Conservation (phyloP, 495 filamentous ascomycete genomes). For the Poronia punctata region DNA sequence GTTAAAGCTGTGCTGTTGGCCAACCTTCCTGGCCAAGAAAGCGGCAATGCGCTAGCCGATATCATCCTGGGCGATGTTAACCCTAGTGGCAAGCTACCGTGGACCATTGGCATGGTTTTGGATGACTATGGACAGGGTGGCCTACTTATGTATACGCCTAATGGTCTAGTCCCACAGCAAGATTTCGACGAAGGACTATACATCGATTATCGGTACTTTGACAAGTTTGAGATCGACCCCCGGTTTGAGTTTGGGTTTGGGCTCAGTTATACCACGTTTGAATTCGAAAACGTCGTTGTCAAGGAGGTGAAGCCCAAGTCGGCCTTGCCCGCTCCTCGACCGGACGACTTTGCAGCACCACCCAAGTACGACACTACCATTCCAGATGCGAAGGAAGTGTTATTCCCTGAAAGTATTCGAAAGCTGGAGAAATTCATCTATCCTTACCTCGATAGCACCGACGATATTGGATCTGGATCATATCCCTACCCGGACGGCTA, state of each 20-base stretch:
- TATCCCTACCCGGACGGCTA: conserved; percentile 75
- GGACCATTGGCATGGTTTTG: conserved; percentile 76
- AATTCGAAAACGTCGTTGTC: conserved; percentile 55
- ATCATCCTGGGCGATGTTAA: conserved; percentile 80
- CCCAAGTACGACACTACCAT: conserved; percentile 52
- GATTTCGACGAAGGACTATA: conserved; percentile 78
- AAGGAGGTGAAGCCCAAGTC: conserved; percentile 49
- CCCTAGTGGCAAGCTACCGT: conserved; percentile 81
- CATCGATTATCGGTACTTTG: conserved; percentile 89
- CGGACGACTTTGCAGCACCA: conserved; percentile 48
- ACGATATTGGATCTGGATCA: conserved; percentile 46
- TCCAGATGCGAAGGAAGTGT: conserved; percentile 47
- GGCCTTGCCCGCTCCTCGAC: conserved; percentile 53
- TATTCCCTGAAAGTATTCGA: conserved; percentile 64
- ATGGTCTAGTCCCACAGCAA: conserved; percentile 71
- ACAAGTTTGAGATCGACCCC: conserved; percentile 59
- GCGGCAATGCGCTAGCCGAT: conserved; percentile 76
- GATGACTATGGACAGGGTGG: conserved; percentile 78
- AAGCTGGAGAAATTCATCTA: conserved; percentile 77
- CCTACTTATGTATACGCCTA: conserved; percentile 67
- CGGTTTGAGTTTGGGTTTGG: conserved; percentile 76
- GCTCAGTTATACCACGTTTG: conserved; percentile 74
- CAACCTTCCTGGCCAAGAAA: conserved; percentile 86
- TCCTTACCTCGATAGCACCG: conserved; percentile 63
- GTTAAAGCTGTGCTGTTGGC: conserved; percentile 81